Evolutionary conservation across 768 basidiomycete genomes (phyloP), one percentile per base, ranked within the genome.

Genomic region (Xerocomellus chrysenteron): DNA sequence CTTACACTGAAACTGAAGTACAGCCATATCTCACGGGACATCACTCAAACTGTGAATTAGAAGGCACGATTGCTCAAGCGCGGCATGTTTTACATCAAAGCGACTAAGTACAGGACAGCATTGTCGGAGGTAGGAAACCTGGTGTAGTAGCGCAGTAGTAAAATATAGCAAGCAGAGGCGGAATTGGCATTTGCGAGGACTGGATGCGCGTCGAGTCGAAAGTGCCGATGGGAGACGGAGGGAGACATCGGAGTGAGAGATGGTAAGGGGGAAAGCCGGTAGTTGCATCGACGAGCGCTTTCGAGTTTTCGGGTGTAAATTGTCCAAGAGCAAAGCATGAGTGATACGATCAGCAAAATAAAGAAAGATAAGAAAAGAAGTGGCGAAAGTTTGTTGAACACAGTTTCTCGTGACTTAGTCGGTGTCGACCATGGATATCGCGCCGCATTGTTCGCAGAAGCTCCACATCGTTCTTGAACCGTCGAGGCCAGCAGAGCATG

Each of bases 391-490:
- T 52, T 33, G 37, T 35, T 40, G 57, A 49, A 26, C 21, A 24
- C 32, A 12, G 17, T 47, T 39, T 52, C 28, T 55, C n/a, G 41
- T 21, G 36, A 49, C 16, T 64, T 74, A 87, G 72, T 88, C 86
- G 73, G 79, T 80, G 68, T 91, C 87, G 74, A 92, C 87, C 86
- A 91, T 91, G 59, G 89, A 89, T 71, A 92, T 91, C 55, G 90
- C 87, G 72, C 90, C 90, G 70, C 90, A 92, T 76, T 90, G 80
- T 79, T 91, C 90, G 72, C 90, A 92, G 69, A 88, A 86, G 65
- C 85, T 86, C 90, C 90, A 92, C 88, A 92, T 91, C 17, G 88
- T 85, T 55, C 72, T 70, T 68, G 82, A 82, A 58, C 90, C 90
- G 60, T 84, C 83, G 57, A 78, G 73, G 52, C 87, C 83, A 19